Conservation (phyloP, 768 basidiomycete genomes). For the Suillus discolor region DNA sequence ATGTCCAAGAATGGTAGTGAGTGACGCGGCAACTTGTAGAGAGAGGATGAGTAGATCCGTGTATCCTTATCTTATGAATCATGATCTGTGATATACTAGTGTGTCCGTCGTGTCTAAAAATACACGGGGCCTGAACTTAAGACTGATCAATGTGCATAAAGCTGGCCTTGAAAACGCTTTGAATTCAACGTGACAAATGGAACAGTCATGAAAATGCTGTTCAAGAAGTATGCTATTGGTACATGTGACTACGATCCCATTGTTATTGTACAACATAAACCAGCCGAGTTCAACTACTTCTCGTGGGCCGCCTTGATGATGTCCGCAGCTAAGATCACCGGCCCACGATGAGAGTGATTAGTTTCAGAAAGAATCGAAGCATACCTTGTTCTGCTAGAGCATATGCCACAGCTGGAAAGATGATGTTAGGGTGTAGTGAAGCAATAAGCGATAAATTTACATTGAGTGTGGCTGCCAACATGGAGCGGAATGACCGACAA, state of each 20-base stretch:
- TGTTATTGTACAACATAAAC: neutral
- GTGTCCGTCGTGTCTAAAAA: too few species aligned
- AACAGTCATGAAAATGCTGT: too few species aligned
- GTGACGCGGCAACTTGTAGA: neutral
- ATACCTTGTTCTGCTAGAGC: neutral
- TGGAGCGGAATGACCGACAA: neutral
- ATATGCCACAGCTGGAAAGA: neutral
- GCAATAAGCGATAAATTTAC: neutral
- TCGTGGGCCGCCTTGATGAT: neutral
- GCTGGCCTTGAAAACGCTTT: too few species aligned
- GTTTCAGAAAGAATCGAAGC: neutral
- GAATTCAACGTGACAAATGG: neutral
- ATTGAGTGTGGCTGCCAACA: neutral
- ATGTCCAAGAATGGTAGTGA: neutral
- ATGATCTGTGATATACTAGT: too few species aligned
- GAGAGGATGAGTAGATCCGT: neutral
- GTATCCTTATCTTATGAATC: neutral
- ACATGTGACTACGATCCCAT: neutral
- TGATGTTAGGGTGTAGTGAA: neutral
- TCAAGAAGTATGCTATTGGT: neutral
- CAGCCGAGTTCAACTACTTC: neutral
- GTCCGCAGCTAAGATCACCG: conserved; percentile 1
- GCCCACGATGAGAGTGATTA: neutral
- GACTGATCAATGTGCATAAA: neutral
- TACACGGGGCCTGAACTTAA: too few species aligned